Base-by-base conservation (phyloP, 768 basidiomycete genomes). In the Boletus sensibilis region DNA sequence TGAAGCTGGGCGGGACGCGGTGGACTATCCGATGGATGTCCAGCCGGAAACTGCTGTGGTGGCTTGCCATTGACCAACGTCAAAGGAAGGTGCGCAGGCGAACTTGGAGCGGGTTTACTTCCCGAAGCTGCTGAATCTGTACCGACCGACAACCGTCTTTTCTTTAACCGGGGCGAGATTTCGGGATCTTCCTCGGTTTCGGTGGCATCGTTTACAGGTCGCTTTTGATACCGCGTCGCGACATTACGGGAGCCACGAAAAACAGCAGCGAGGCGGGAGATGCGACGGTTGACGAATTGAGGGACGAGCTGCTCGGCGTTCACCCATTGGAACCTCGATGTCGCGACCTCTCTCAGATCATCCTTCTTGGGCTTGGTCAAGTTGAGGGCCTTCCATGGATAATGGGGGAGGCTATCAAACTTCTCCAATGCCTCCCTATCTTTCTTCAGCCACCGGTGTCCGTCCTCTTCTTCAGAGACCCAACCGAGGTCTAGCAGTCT, bases 21-120 rank as follows among this genome's bases (percentile, higher is more conserved):
- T 25, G 52, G 49, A 16, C 38, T 53, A 4, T 57, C 44, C 8
- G 62, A 58, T 3, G 52, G 60, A 31, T 35, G 61, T 10, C 71
- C 71, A 4, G 68, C 62, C 9, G 70, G 66, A 43, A 60, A 69
- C 43, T 72, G 72, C 20, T 68, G 68, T 40, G 72, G 70, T 42
- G 68, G 65, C 31, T 61, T 73, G 34, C 72, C 70, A 18, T 70
- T 68, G 37, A 73, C 48, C 48, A 68, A 46, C 23, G 61, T 44
- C 53, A 64, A 52, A 14, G 72, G 64, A 12, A 50, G 13, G 2
- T 60, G 56, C 1, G 27, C 41, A 25, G 58, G n/a, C 4, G 42
- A 39, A 43, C 41, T 50, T 14, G 67, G 10, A 5, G 38, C 10
- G 7, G 57, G 44, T 31, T 55, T 58, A 23, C 53, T 55, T 10